Evolutionary conservation across 2,329 filamentous ascomycete genomes (phyloP).

Genomic region (Beauveria sp.): DNA sequence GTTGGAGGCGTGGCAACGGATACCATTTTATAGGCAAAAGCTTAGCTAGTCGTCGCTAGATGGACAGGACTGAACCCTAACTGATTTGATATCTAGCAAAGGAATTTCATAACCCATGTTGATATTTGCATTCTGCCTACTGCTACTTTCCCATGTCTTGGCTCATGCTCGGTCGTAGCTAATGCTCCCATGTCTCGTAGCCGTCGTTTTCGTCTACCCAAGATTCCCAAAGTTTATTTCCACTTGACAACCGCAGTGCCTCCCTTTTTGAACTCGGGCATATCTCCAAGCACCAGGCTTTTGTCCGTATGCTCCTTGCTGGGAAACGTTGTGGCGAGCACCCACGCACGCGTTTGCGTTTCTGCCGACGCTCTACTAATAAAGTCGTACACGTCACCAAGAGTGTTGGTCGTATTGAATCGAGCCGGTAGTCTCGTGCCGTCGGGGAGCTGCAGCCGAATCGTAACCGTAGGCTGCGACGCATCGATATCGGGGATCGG

Average conservation of each 20-base stretch:
- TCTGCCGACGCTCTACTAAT: constrained; percentile 56
- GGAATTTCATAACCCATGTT: neutral
- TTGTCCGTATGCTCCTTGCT: constrained; percentile 73
- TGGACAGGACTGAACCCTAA: neutral
- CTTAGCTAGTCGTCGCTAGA: neutral
- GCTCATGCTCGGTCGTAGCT: no score
- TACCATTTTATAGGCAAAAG: constrained; percentile 8
- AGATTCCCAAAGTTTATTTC: constrained; percentile 22
- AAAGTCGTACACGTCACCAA: constrained; percentile 72
- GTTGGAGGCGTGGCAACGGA: constrained; percentile 1
- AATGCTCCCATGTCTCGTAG: neutral
- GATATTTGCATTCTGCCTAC: neutral
- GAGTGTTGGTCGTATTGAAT: constrained; percentile 73
- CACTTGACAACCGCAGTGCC: constrained; percentile 60
- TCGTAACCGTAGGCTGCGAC: constrained; percentile 58
- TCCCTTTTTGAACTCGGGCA: constrained; percentile 58
- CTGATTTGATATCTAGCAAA: neutral
- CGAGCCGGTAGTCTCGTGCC: constrained; percentile 70
- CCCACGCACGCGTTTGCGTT: constrained; percentile 54
- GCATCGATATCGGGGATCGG: constrained; percentile 44
- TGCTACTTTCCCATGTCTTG: neutral
- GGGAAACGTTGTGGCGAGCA: constrained; percentile 75
- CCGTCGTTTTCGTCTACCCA: neutral
- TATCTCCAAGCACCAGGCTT: constrained; percentile 47
- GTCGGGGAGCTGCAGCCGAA: constrained; percentile 73